These are phyloP conservation scores for Brassica carinata DNA, from an alignment of 345 rosid genomes.

Conservation along the genomic window DNA sequence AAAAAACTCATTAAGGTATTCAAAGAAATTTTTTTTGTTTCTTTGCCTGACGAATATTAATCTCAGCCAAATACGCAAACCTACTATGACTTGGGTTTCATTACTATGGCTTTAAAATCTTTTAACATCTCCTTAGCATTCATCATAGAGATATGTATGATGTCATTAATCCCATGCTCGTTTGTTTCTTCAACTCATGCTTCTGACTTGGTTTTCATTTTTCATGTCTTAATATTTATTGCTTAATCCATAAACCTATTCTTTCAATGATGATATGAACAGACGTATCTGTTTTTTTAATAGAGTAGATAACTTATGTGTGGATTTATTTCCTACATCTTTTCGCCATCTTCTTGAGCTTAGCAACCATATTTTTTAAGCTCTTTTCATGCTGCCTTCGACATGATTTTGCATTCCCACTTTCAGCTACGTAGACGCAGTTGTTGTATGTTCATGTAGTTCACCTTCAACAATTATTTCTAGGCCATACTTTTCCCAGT, in stretches of 20 bases:
- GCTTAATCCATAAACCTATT: constrained; percentile 40
- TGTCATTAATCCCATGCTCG: constrained; percentile 35
- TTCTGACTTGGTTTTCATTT: constrained; percentile 19
- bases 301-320: no score
- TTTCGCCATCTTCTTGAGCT: no score
- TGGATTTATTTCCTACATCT: no score
- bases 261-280: constrained; percentile 52
- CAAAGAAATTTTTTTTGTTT: no score
- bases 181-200: constrained; percentile 39
- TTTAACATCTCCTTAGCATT: constrained; percentile 41
- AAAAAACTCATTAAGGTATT: background rate
- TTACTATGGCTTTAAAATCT: constrained; percentile 68
- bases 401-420: no score
- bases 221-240: constrained; percentile 38
- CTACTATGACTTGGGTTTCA: constrained; percentile 55
- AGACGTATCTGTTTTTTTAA: constrained; percentile 38
- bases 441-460: no score
- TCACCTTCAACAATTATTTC: no score
- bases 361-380: no score
- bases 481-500: no score
- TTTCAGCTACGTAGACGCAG: no score
- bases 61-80: background rate
- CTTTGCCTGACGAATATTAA: background rate
- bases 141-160: constrained; percentile 30
- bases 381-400: no score